Evolutionary conservation across 768 basidiomycete genomes (phyloP).

Genomic region (Phlegmacium glaucopus): DNA sequence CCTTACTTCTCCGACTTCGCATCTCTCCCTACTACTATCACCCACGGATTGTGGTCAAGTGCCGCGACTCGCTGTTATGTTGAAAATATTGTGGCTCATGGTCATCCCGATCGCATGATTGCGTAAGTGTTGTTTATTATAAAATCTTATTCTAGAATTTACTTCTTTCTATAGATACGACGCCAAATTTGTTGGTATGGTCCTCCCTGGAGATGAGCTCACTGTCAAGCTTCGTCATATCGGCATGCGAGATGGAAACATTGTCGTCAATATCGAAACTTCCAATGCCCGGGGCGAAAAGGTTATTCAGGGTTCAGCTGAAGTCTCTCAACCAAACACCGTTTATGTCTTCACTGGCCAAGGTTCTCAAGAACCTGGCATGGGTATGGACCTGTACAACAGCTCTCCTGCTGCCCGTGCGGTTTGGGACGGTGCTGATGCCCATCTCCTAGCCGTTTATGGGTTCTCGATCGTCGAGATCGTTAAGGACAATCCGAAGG

Average conservation of each 20-base stretch:
- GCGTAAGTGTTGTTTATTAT: slow-evolving; percentile 50
- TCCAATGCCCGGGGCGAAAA: slow-evolving; percentile 84
- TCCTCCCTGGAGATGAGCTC: slow-evolving; percentile 86
- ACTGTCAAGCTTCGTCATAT: slow-evolving; percentile 84
- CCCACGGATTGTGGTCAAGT: slow-evolving; percentile 96
- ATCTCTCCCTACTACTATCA: slow-evolving; percentile 91
- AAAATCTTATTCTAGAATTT: neutral
- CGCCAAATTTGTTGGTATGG: slow-evolving; percentile 96
- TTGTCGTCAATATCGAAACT: slow-evolving; percentile 87
- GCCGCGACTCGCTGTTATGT: slow-evolving; percentile 92
- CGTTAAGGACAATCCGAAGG: slow-evolving; percentile 97
- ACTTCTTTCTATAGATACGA: slow-evolving; percentile 59
- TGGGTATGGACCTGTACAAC: slow-evolving; percentile 99
- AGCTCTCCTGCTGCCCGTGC: slow-evolving; percentile 90
- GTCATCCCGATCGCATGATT: slow-evolving; percentile 86
- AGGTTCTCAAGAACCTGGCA: slow-evolving; percentile 95
- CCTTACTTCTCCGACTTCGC: slow-evolving; percentile 97
- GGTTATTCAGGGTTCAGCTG: slow-evolving; percentile 88
- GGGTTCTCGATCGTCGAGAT: slow-evolving; percentile 99
- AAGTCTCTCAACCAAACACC: slow-evolving; percentile 88
- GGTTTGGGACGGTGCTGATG: slow-evolving; percentile 96
- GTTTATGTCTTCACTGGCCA: slow-evolving; percentile 99
- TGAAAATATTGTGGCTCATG: slow-evolving; percentile 92
- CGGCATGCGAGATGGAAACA: slow-evolving; percentile 91
- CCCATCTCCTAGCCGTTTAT: slow-evolving; percentile 89